Percentiles rank a stretch among this genome's conserved stretches.
Conservation (phyloP, 108 stramenopile species). For the Skeletonema tropicum region DNA sequence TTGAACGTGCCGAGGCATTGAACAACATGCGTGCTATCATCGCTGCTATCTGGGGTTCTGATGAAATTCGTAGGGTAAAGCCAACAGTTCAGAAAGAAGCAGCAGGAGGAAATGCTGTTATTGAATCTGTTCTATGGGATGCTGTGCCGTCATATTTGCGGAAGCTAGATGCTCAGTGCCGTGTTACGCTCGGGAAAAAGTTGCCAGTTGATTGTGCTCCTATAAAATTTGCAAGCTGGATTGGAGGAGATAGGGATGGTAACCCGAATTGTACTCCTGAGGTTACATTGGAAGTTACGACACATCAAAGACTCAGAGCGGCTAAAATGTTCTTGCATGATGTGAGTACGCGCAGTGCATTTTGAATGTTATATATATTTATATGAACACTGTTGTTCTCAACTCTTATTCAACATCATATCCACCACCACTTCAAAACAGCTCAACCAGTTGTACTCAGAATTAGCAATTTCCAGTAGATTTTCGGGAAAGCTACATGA, state of each 20-base stretch:
- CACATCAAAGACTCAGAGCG: slow-evolving; percentile 83
- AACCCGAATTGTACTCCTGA: slow-evolving; percentile 96
- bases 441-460: slow-evolving; percentile 29
- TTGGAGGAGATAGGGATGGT: slow-evolving; percentile 96
- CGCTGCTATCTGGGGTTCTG: slow-evolving; percentile 80
- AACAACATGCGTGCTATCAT: slow-evolving; percentile 73
- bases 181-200: slow-evolving; percentile 65
- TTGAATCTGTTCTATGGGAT: slow-evolving; percentile 96
- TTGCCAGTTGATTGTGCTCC: slow-evolving; percentile 90
- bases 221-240: slow-evolving; percentile 95
- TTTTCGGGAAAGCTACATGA: slow-evolving; percentile 66
- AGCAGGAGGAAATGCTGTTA: slow-evolving; percentile 89
- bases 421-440: neutral
- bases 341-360: slow-evolving; percentile 55
- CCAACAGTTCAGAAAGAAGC: slow-evolving; percentile 96
- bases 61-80: slow-evolving; percentile 92
- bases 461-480: slow-evolving; percentile 73
- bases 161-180: slow-evolving; percentile 89
- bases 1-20: slow-evolving; percentile 70
- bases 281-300: slow-evolving; percentile 88
- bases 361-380: neutral
- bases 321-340: slow-evolving; percentile 85
- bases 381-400: neutral
- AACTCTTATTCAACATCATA: neutral
- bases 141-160: slow-evolving; percentile 94